Conservation (phyloP, 805 yeast genomes). For the Torulaspora gathmanii region DNA sequence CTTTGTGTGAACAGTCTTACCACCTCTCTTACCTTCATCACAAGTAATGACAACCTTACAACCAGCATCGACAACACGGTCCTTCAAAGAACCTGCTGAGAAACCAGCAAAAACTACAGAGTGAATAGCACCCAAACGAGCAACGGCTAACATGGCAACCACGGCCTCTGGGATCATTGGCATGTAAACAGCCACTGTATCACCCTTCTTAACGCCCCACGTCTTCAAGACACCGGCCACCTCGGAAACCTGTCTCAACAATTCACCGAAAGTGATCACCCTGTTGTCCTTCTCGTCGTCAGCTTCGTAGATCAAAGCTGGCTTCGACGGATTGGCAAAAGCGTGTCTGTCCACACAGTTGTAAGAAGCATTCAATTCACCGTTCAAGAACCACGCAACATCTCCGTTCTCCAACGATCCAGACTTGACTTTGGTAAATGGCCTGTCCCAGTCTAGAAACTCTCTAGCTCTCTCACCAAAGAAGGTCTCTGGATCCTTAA, state of each 20-base stretch:
- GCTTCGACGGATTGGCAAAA: slow-evolving; percentile 73
- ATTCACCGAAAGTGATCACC: slow-evolving; percentile 77
- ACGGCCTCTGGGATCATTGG: slow-evolving; percentile 98
- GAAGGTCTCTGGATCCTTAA: slow-evolving; percentile 75
- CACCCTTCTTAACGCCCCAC: slow-evolving; percentile 91
- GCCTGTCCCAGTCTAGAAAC: slow-evolving; percentile 72
- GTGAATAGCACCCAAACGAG: slow-evolving; percentile 92
- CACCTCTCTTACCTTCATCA: slow-evolving; percentile 95
- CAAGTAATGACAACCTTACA: slow-evolving; percentile 85
- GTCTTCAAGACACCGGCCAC: slow-evolving; percentile 78
- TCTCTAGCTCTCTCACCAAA: slow-evolving; percentile 76
- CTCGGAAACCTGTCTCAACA: slow-evolving; percentile 76
- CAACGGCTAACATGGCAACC: slow-evolving; percentile 88
- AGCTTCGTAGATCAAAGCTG: slow-evolving; percentile 86
- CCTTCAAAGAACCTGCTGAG: slow-evolving; percentile 85
- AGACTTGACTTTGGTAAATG: slow-evolving; percentile 44
- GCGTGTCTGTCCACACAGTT: slow-evolving; percentile 97
- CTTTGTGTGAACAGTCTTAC: slow-evolving; percentile 86
- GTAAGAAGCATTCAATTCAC: slow-evolving; percentile 87
- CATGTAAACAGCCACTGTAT: slow-evolving; percentile 90
- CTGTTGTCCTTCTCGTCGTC: slow-evolving; percentile 77
- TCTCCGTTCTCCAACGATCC: slow-evolving; percentile 75
- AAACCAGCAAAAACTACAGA: slow-evolving; percentile 97
- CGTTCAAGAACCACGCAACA: slow-evolving; percentile 90
- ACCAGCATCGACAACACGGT: slow-evolving; percentile 84